Evolutionary conservation across 2,329 filamentous ascomycete genomes (phyloP), one percentile per base, ranked within the genome.

Genomic region (Nannizzia gypsea): DNA sequence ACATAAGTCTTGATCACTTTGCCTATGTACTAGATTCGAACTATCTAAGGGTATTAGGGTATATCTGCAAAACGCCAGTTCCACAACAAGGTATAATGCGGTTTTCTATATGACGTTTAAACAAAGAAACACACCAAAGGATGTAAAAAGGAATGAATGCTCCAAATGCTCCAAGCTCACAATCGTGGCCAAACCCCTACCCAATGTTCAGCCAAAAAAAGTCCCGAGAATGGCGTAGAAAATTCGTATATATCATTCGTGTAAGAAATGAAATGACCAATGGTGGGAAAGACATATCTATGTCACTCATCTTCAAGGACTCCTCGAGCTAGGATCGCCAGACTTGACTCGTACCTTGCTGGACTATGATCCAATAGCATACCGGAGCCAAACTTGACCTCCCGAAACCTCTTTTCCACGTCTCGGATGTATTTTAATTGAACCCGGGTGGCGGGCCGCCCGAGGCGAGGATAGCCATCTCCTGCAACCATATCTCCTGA

Each of bases 341-440:
- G 71, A 61, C 83, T 84, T 61, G 82, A 80, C 71, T 90, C 88
- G 68, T 91, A 91, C 64, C 83, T 78, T 26, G 82, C 86, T 2
- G 88, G 88, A 64, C 83, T 89, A 69, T 91, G 88, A 69, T 91
- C 88, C 61, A 83, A 79, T 71, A 91, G 75, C 85, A 90, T 89
- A 54, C 85, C 84, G 24, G 83, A 81, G 3, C 84, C 85, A 69
- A 91, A 90, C 48, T 80, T 77, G 46, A 90, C 75, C 73, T 90
- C 87, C 28, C 81, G 78, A 69, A 90, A 90, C 58, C 82, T 76
- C 22, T 78, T 78, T 68, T 89, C 86, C 31, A 89, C 87, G 69
- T 90, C 83, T 60, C 81, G 76, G 11, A 91, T 79, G 62, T 89
- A 88, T 68, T 83, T 85, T 56, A 90, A 73, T 62, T 89, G 82